phyloP scores from a whole-genome alignment of 495 filamentous ascomycete genomes.

The Aspergillus panamensis region DNA sequence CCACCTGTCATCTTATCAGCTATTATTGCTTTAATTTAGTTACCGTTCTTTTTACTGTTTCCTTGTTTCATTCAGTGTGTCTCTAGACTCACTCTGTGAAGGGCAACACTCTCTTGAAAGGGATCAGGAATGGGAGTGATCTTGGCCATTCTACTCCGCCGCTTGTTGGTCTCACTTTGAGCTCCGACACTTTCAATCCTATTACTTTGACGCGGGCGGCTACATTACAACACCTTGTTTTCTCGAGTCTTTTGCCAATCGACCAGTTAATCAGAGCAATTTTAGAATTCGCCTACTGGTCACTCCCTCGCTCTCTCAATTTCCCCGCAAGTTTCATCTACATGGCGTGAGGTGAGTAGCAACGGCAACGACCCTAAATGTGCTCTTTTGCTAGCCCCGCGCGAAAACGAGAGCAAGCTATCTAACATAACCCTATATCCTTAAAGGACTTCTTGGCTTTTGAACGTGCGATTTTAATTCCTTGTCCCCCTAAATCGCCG shows the following conservation, averaged over 20 bases:
- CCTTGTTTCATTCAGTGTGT: constrained; percentile 4
- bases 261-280: constrained; percentile 5
- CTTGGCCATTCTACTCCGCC: constrained; percentile 29
- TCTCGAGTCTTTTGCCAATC: constrained; percentile 6
- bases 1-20: constrained; percentile 7
- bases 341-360: constrained; percentile 29
- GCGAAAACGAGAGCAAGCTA: constrained; percentile 8
- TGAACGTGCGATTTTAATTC: constrained; percentile 2
- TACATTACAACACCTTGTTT: constrained; percentile 7
- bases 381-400: constrained; percentile 20
- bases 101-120: constrained; percentile 14
- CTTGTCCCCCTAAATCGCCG: background rate
- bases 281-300: constrained; percentile 1
- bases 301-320: constrained; percentile 15
- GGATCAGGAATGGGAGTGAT: constrained; percentile 32
- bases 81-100: constrained; percentile 3
- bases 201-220: constrained; percentile 19
- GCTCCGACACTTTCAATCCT: constrained; percentile 25
- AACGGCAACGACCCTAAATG: constrained; percentile 17
- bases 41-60: constrained; percentile 2
- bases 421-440: constrained; percentile 10
- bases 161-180: constrained; percentile 35
- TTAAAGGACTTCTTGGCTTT: background rate
- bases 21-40: constrained; percentile 7
- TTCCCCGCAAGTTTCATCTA: constrained; percentile 29